These are phyloP conservation scores for Cryphonectria naterciae DNA, from an alignment of 2,329 filamentous ascomycete genomes.

Conservation along the genomic window DNA sequence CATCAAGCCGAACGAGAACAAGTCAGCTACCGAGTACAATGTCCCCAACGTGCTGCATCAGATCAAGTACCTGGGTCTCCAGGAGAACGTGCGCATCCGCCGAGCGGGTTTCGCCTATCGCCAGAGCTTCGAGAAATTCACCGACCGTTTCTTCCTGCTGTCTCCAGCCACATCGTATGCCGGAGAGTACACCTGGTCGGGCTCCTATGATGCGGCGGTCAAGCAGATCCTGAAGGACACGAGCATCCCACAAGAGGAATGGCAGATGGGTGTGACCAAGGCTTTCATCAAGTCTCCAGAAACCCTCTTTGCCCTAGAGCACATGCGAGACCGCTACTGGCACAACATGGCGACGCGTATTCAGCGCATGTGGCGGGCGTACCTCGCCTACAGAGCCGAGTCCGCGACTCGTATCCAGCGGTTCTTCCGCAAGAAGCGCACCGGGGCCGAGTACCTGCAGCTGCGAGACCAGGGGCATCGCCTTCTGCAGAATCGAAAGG, in stretches of 20 bases:
- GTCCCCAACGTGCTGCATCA: constrained; percentile 92
- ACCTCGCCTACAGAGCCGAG: constrained; percentile 88
- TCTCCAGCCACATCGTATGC: constrained; percentile 95
- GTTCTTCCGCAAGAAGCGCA: constrained; percentile 92
- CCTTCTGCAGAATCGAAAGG: constrained; percentile 82
- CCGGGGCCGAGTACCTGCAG: constrained; percentile 85
- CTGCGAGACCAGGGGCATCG: constrained; percentile 86
- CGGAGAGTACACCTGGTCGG: constrained; percentile 95
- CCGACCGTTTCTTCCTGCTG: constrained; percentile 93
- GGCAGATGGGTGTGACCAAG: constrained; percentile 95
- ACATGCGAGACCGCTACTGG: constrained; percentile 98
- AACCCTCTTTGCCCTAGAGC: constrained; percentile 93
- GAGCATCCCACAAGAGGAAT: constrained; percentile 92
- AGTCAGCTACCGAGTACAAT: constrained; percentile 92
- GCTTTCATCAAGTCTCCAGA: constrained; percentile 98
- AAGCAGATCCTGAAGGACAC: constrained; percentile 95
- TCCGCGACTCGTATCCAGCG: constrained; percentile 92
- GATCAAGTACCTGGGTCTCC: constrained; percentile 98
- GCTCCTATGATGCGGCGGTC: constrained; percentile 83
- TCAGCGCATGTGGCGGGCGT: constrained; percentile 95
- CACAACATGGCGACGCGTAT: constrained; percentile 99
- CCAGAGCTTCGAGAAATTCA: constrained; percentile 97
- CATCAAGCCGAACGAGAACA: constrained; percentile 99
- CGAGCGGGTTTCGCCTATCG: constrained; percentile 96
- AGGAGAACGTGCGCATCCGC: constrained; percentile 97